Conservation (phyloP, 2,329 filamentous ascomycete species). For the Clarireedia monteithiana region DNA sequence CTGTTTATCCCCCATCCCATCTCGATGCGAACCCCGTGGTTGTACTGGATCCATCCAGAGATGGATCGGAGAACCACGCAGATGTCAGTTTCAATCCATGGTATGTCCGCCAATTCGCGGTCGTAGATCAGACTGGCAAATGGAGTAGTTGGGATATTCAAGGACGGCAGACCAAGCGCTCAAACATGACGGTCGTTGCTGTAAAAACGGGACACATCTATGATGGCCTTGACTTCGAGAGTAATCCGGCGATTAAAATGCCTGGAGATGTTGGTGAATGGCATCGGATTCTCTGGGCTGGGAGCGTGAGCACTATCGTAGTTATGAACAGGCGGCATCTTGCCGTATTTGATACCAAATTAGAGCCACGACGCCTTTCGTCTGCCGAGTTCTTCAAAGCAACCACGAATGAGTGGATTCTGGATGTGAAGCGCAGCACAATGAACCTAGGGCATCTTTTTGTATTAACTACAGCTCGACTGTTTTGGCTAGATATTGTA, state of each 20-base stretch:
- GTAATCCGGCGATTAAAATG: not conserved
- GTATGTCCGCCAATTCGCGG: constrained; percentile 51
- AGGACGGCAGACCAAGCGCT: constrained; percentile 11
- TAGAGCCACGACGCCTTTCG: constrained; percentile 14
- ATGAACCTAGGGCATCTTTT: constrained; percentile 42
- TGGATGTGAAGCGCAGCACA: constrained; percentile 47
- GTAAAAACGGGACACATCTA: constrained; percentile 22
- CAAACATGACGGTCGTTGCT: constrained; percentile 10
- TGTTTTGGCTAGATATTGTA: constrained; percentile 27
- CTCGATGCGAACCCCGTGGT: constrained; percentile 50
- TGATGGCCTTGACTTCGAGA: constrained; percentile 14
- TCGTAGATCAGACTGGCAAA: constrained; percentile 56
- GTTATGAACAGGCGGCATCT: constrained; percentile 35
- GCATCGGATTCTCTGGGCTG: constrained; percentile 41
- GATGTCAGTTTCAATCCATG: constrained; percentile 60
- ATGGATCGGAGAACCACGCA: constrained; percentile 47
- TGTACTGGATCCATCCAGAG: constrained; percentile 42
- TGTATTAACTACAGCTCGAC: constrained; percentile 40
- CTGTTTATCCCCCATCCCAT: constrained; percentile 34
- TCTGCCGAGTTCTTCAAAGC: constrained; percentile 15
- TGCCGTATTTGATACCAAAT: constrained; percentile 25
- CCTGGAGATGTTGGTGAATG: constrained; percentile 33
- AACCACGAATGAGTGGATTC: constrained; percentile 38
- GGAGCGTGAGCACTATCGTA: constrained; percentile 37
- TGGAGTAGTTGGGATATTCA: constrained; percentile 60